These are phyloP conservation scores for Papiliotrema flavescens DNA, from an alignment of 1,284 basidiomycete species.

Conservation along the genomic window DNA sequence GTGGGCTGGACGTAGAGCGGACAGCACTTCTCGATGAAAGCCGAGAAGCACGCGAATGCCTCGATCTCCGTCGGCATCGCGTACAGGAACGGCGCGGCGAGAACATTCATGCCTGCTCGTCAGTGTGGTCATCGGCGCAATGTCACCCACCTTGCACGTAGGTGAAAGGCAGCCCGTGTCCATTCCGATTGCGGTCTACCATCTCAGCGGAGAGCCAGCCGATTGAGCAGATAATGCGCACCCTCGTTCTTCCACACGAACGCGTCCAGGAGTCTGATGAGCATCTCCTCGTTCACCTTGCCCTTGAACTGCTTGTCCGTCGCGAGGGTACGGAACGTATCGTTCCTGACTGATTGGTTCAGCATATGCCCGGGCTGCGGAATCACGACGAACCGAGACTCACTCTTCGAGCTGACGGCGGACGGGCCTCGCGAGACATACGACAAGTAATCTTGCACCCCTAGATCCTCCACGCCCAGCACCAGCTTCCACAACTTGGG, in stretches of 20 bases:
- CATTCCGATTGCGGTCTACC: constrained; percentile 24
- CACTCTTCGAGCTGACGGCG: constrained; percentile 81
- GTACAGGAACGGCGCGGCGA: constrained; percentile 94
- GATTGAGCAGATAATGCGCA: too few species aligned
- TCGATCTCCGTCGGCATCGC: constrained; percentile 93
- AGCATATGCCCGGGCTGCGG: background rate
- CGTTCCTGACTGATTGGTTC: constrained; percentile 52
- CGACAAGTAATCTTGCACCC: constrained; percentile 69
- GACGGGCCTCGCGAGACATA: constrained; percentile 81
- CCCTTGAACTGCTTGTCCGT: constrained; percentile 94
- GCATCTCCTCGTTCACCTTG: constrained; percentile 90
- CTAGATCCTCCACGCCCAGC: constrained; percentile 70
- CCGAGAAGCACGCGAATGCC: constrained; percentile 91
- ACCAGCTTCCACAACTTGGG: constrained; percentile 82
- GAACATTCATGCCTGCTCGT: constrained; percentile 79
- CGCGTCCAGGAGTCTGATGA: constrained; percentile 89
- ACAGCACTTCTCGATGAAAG: constrained; percentile 89
- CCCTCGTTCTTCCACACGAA: constrained; percentile 93
- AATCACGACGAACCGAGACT: constrained; percentile 44
- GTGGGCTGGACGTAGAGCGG: constrained; percentile 95
- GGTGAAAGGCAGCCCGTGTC: constrained; percentile 77
- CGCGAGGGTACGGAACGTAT: constrained; percentile 74
- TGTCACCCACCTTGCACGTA: constrained; percentile 74
- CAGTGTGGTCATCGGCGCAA: background rate
- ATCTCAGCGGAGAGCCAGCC: constrained; percentile 6